Base-by-base conservation (phyloP, 208 protist genomes). In the Crithidia expoeki region DNA sequence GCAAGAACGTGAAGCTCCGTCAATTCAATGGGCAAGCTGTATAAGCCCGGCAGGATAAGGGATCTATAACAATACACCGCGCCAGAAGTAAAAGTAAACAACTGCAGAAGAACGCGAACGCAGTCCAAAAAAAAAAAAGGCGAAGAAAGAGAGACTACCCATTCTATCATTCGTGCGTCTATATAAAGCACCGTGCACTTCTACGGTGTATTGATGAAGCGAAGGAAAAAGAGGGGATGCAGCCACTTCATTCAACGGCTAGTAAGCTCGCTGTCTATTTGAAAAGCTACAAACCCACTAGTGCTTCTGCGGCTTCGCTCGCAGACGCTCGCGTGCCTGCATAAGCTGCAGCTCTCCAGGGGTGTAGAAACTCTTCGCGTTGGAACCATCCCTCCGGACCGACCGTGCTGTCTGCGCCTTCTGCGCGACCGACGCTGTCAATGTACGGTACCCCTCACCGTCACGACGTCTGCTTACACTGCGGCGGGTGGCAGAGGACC, bases 341-440 rank as follows among this genome's bases (percentile, higher is more conserved):
- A 89, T 61, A 25, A 94, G 89, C 33, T 84, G 82, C 44, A 74
- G 47, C 72, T 94, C 89, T n/a, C 89, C 86, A 12, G 85, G 89
- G 12, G 89, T 92, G 53, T 89, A 70, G 52, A 72, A 57, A 28
- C 34, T 36, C 19, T 57, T 42, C 51, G 46, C 17, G 9, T 72
- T 68, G 9, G 51, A 2, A 0, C 63, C 68, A 0, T 66, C 70
- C 51, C 72, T 76, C 21, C 62, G 58, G 38, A 70, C 27, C 32
- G 34, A 44, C 23, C 70, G 62, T 17, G 62, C 73, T 19, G 70
- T 74, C 27, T 63, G 50, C 25, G 65, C 33, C 42, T 58, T 74
- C 28, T 53, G 49, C n/a, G 56, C 21, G 53, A 72, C 62, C 50
- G 74, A 74, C 33, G 75, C 67, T 44, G 70, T 79, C 4, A 49